Base-by-base conservation (phyloP, 2,329 filamentous ascomycete genomes). In the Epichloe sibirici region DNA sequence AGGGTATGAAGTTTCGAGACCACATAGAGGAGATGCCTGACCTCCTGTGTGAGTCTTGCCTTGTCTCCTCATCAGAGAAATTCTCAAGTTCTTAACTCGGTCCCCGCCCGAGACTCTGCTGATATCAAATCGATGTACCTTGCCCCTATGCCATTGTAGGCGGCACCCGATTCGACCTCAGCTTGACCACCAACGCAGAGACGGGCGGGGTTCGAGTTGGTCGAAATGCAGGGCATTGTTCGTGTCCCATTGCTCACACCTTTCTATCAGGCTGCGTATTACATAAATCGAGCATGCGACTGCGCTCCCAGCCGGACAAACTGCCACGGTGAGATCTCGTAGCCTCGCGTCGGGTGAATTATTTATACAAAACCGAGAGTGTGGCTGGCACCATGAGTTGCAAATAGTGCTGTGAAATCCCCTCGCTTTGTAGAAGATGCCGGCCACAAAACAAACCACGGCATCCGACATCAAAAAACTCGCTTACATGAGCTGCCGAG, bases 81-180 rank as follows among this genome's bases (percentile, higher is more conserved):
- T 69, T 66, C 2, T 25, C 25, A 3, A 65, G 52, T 6, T 34
- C 34, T 1, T 51, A 43, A 17, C 68, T 61, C 53, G 58, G 59
- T 23, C 23, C 23, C 23, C 23, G 3, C 23, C 3, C 23, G 23
- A 23, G 23, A 23, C 3, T 42, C 39, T 17, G 8, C 8, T 5
- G 15, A 42, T n/a, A 9, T n/a, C n/a, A 17, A 9, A n/a, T n/a
- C 39, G n/a, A 42, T 21, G 9, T 9, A 17, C 9, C 39, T 23
- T 23, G n/a, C n/a, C 9, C 56, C 57, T 82, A 85, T 61, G 79
- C 75, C 11, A 73, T 86, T 54, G 75, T 79, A 63, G 82, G 82
- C 13, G 82, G 81, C 21, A 80, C 78, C 56, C 79, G 72, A 7
- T 85, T 86, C 62, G 71, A 73, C 42, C 73, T 77, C 55, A 67